Percentiles rank a stretch among this genome's conserved stretches.
Evolutionary conservation across 78 protist species (phyloP).

Genomic region (Diacronema lutheri): DNA sequence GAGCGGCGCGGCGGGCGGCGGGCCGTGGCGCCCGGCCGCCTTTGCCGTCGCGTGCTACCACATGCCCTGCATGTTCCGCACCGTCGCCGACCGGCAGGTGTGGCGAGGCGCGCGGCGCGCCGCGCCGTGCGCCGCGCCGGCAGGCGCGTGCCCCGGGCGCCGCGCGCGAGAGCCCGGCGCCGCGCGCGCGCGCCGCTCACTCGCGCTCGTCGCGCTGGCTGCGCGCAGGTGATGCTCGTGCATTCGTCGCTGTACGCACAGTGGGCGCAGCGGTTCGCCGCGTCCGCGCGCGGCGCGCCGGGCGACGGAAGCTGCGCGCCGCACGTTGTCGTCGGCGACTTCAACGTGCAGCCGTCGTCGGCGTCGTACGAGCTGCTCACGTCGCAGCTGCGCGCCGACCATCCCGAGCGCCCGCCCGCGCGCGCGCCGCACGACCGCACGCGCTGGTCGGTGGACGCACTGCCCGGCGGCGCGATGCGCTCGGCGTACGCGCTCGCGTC

Average conservation of each 20-base stretch:
- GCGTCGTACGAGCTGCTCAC: not conserved
- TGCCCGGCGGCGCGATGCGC: not conserved
- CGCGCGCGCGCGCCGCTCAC: too few relatives aligned
- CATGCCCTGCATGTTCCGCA: conserved; percentile 12
- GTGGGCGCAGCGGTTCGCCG: not conserved
- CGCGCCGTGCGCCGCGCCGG: too few relatives aligned
- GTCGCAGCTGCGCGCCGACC: not conserved
- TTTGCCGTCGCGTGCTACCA: not conserved
- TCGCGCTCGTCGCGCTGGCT: too few relatives aligned
- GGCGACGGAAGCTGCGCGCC: not conserved
- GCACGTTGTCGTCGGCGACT: not conserved
- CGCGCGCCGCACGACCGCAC: too few relatives aligned
- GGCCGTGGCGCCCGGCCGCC: not conserved
- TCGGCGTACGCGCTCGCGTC: not conserved
- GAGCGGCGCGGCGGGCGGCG: not conserved
- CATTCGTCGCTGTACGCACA: not conserved
- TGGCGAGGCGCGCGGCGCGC: too few relatives aligned
- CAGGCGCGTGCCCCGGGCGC: too few relatives aligned
- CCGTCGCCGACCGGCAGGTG: not conserved
- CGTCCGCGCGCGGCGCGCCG: not conserved
- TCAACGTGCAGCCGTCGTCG: not conserved
- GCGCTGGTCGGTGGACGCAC: not conserved
- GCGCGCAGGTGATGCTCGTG: not conserved
- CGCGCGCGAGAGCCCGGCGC: too few relatives aligned
- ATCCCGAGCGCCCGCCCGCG: not conserved